Evolutionary conservation across 495 filamentous ascomycete genomes (phyloP).

Genomic region (Rostrohypoxylon terebratum): DNA sequence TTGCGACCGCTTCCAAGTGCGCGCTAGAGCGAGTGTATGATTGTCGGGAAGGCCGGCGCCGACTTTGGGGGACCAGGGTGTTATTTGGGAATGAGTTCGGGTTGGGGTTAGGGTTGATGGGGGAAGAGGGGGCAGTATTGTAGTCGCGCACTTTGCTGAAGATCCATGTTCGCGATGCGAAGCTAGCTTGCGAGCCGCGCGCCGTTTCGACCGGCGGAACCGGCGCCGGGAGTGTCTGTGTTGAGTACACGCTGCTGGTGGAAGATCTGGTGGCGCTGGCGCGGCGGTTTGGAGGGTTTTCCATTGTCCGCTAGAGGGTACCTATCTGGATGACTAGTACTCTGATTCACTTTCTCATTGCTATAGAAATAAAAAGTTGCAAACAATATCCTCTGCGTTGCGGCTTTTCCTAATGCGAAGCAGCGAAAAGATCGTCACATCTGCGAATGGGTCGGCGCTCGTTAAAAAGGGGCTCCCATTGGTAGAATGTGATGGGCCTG

Average conservation of each 20-base stretch:
- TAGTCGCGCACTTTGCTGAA: constrained; percentile 3
- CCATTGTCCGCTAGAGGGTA: background rate
- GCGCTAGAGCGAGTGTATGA: background rate
- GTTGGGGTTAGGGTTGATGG: background rate
- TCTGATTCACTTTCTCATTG: background rate
- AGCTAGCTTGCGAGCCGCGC: background rate
- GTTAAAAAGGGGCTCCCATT: constrained; percentile 26
- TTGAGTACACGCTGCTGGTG: background rate
- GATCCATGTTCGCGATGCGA: constrained; percentile 18
- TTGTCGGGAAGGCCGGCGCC: background rate
- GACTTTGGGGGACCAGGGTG: background rate
- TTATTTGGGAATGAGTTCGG: no score
- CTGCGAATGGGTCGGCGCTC: background rate
- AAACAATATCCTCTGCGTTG: background rate
- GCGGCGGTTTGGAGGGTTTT: background rate
- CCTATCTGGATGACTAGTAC: no score
- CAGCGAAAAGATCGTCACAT: constrained; percentile 21
- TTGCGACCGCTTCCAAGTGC: constrained; percentile 18
- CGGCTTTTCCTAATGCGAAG: constrained; percentile 2
- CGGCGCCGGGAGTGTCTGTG: background rate
- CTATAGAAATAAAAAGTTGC: background rate
- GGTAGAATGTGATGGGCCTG: constrained; percentile 23
- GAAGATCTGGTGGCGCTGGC: background rate
- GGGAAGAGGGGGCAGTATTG: background rate
- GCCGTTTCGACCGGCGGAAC: background rate